A percentile compares a stretch with the other conserved stretches of the same genome.
Evolutionary conservation across 2,329 filamentous ascomycete species (phyloP).

Genomic region (Phymatotrichopsis omnivora): DNA sequence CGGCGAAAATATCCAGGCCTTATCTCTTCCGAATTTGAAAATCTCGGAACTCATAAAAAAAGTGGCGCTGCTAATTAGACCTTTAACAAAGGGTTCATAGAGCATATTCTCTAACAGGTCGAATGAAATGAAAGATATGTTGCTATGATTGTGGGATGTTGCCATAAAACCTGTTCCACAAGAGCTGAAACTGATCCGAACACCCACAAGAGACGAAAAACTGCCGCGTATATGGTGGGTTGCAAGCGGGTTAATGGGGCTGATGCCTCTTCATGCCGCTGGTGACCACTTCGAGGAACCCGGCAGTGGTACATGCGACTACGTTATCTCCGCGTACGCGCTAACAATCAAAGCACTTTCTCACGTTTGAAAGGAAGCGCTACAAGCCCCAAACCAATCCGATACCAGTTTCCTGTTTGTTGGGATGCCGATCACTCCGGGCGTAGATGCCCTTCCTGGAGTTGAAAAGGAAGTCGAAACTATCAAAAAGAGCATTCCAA

Average conservation of each 20-base stretch:
- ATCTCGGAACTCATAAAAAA: background rate
- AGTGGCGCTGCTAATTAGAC: background rate
- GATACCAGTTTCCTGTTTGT: background rate
- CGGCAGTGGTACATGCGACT: too few relatives aligned
- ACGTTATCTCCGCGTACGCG: too few relatives aligned
- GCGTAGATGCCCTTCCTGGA: background rate
- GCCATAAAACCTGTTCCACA: conserved; percentile 5
- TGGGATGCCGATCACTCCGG: conserved; percentile 7
- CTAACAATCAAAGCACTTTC: too few relatives aligned
- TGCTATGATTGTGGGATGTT: conserved; percentile 17
- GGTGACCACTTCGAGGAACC: too few relatives aligned
- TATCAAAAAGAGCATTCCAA: background rate
- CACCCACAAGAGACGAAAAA: too few relatives aligned
- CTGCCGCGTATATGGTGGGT: too few relatives aligned
- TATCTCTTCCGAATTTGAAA: background rate
- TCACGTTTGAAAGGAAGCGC: background rate
- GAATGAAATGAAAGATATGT: background rate
- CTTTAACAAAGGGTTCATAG: background rate
- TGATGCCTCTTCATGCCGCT: conserved; percentile 7
- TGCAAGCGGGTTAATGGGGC: too few relatives aligned
- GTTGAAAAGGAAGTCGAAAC: conserved; percentile 1
- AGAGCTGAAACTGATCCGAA: background rate
- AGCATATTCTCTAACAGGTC: too few relatives aligned
- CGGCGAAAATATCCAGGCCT: background rate
- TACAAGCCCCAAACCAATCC: background rate